Base-by-base conservation (phyloP, 2,329 filamentous ascomycete genomes). In the Blastomyces silverae region DNA sequence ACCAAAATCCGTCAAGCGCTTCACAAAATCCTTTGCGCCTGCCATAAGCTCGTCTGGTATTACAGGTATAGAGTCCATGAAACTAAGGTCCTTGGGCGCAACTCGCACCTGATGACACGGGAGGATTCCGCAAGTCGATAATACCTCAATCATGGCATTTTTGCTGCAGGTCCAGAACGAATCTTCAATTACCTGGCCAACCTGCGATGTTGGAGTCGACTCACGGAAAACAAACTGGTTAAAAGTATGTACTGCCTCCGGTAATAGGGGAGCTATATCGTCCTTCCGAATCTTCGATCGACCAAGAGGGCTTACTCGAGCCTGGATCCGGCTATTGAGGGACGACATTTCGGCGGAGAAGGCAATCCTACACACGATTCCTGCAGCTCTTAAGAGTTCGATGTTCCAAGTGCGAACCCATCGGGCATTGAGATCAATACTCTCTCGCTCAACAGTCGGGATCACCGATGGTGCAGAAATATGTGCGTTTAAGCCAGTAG, bases 381-480 rank as follows among this genome's bases (percentile, higher is more conserved):
- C 94, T 22, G 93, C 91, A 39, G 92, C 90, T 55, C 93, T 86
- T 50, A 99, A 82, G 82, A 99, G 90, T 74, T 97, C 94, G 28
- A 91, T 83, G 71, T 99, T 99, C 95, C 94, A 99, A 20, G 88
- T 91, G 67, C 92, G 88, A 20, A 99, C 93, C 82, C 92, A 96
- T 64, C 92, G 87, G 20, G 94, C 95, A 74, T 99, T 97, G 67
- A 99, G 82, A 76, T 99, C 94, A 65, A 99, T 96, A 63, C 91
- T 94, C 74, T 99, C 94, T 73, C 94, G 87, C 77, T 99, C 94
- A 2, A 99, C 95, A 0, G 94, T 99, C 0, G 94, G 94, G 65
- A 99, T 99, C 17, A 99, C 88, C 0, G 93, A 97, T 0, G 92
- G 94, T 0, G 94, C 94, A 15, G 93, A 97, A 39, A 99, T 89